Conservation (phyloP, 352 stramenopile genomes). For the Saprolegnia parasitica region DNA sequence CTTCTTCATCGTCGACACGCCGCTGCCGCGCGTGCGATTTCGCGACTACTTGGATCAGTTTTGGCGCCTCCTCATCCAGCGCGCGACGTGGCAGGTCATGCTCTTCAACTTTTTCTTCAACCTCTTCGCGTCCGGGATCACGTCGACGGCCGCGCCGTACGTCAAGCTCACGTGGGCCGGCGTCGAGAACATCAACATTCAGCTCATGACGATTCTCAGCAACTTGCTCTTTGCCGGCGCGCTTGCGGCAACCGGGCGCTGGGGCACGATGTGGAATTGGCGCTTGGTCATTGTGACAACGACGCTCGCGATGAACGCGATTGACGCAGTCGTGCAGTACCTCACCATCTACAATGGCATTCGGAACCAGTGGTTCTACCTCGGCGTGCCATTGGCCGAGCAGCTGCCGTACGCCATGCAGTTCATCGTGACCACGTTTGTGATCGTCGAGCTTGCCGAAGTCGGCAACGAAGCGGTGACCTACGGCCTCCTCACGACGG, state of each 20-base stretch:
- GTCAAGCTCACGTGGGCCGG: conserved; percentile 61
- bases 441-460: conserved; percentile 32
- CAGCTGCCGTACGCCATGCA: conserved; percentile 35
- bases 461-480: conserved; percentile 32
- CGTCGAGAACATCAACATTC: conserved; percentile 47
- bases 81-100: conserved; percentile 30
- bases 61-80: conserved; percentile 24
- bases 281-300: conserved; percentile 39
- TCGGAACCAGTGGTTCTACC: conserved; percentile 47
- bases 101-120: conserved; percentile 36
- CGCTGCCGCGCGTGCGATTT: conserved; percentile 15
- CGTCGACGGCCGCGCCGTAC: conserved; percentile 36
- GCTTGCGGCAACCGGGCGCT: conserved; percentile 41
- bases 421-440: conserved; percentile 36
- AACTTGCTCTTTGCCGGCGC: conserved; percentile 42
- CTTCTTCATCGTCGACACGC: conserved; percentile 16
- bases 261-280: conserved; percentile 54
- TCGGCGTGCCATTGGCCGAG: conserved; percentile 46
- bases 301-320: conserved; percentile 40
- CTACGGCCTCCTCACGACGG: conserved; percentile 32
- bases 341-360: conserved; percentile 57
- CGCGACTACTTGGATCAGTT: conserved; percentile 19
- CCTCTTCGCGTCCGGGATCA: conserved; percentile 46
- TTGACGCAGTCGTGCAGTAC: conserved; percentile 41
- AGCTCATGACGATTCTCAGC: conserved; percentile 45